Base-by-base conservation (phyloP, 1,284 basidiomycete genomes). In the Ceratobasidium theobromae region DNA sequence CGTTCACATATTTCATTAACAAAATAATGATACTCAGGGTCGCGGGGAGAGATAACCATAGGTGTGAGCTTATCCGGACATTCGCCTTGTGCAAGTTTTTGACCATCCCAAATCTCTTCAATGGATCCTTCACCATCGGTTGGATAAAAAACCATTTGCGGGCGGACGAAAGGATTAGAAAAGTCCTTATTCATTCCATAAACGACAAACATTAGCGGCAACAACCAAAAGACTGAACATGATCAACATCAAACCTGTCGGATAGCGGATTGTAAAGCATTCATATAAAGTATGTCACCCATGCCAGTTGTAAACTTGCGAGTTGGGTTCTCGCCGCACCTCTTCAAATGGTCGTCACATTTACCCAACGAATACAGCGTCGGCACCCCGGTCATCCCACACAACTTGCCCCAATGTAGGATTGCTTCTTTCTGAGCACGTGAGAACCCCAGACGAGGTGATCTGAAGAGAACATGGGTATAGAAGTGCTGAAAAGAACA, bases 401-500 rank as follows among this genome's bases (percentile, higher is more conserved):
- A 43, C 12, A 30, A 9, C 11, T 45, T 28, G 11, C 21, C 54
- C 38, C 38, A 57, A 14, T 32, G 16, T 11, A 57, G 38, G 25
- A 57, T 45, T 5, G 40, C 40, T 14, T 11, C 3, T 18, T 43
- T 23, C 14, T 57, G 54, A 6, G 16, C 2, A 5, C 40, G 18
- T 2, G 54, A 57, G 30, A 57, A 45, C 9, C 38, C 23, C n/a
- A 55, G 53, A 5, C 38, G 38, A 25, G 14, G 28, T 8, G 53
- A 55, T 6, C 38, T 30, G 21, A 55, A 55, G 18, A 55, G 38
- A 80, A 81, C 57, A 77, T 79, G 0, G 87, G 88, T 78, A 84
- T 90, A 75, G 86, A 86, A 0, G 89, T 90, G n/a, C n/a, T n/a
- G n/a, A n/a, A n/a, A n/a, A n/a, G n/a, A n/a, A n/a, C n/a, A n/a